A percentile compares a stretch with the other conserved stretches of the same genome.
These are phyloP conservation scores for Lepidium campestre DNA, from an alignment of 441 rosid genomes.

Conservation along the genomic window DNA sequence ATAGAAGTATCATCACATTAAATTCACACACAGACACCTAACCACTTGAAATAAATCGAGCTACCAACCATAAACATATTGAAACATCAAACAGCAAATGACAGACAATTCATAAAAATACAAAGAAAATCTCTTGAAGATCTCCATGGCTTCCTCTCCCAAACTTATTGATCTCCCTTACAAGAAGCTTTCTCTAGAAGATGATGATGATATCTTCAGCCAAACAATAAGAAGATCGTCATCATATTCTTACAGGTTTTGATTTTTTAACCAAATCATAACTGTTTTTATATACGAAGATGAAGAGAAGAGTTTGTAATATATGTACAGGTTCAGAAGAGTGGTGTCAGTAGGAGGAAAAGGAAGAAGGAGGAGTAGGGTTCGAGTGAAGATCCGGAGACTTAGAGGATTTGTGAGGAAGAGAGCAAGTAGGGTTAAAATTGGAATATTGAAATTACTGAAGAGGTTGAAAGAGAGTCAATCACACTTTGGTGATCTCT, in stretches of 20 bases:
- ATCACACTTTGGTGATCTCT: constrained; percentile 72
- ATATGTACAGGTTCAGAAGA: constrained; percentile 39
- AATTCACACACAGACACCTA: constrained; percentile 19
- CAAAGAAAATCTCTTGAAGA: neutral
- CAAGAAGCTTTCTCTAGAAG: constrained; percentile 24
- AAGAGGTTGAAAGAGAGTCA: constrained; percentile 71
- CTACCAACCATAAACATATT: constrained; percentile 27
- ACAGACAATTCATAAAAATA: constrained; percentile 1
- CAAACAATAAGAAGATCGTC: constrained; percentile 12
- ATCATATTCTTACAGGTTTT: constrained; percentile 17
- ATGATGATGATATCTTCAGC: constrained; percentile 12
- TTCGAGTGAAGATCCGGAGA: constrained; percentile 49
- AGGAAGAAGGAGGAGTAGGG: constrained; percentile 42
- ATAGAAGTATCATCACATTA: constrained; percentile 18
- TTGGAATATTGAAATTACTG: constrained; percentile 42
- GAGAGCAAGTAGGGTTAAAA: constrained; percentile 37
- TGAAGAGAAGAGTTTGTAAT: neutral
- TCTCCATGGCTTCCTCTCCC: constrained; percentile 26
- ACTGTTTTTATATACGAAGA: constrained; percentile 12
- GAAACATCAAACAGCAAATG: constrained; percentile 6
- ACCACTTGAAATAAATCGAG: constrained; percentile 19
- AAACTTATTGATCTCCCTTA: constrained; percentile 19
- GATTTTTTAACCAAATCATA: neutral
- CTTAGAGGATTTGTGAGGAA: constrained; percentile 47
- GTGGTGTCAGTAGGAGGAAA: constrained; percentile 15